Evolutionary conservation across 441 rosid genomes (phyloP).

Genomic region (Pelargonium myrrhifolium): DNA sequence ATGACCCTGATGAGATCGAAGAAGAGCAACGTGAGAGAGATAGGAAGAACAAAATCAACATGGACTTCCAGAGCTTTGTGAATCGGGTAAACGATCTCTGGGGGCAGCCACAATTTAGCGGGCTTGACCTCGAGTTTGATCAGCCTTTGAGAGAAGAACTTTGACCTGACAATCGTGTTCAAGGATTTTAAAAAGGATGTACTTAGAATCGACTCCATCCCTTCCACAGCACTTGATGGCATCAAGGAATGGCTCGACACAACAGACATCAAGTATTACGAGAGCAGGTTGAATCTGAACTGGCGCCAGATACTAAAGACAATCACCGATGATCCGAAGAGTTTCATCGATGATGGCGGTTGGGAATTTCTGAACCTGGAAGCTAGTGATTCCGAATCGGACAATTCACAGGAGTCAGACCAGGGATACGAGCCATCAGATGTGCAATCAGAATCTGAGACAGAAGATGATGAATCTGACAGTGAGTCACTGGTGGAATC

Average conservation of each 20-base stretch:
- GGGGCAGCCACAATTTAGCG: constrained; percentile 64
- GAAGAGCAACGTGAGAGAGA: constrained; percentile 87
- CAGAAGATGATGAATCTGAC: constrained; percentile 64
- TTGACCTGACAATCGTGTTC: constrained; percentile 78
- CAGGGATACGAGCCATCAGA: constrained; percentile 81
- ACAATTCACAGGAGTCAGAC: constrained; percentile 70
- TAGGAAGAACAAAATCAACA: constrained; percentile 73
- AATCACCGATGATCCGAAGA: constrained; percentile 74
- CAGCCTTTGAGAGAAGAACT: constrained; percentile 87
- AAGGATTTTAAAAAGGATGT: constrained; percentile 87
- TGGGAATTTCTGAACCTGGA: constrained; percentile 93
- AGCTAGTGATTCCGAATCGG: constrained; percentile 79
- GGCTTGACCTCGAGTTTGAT: constrained; percentile 80
- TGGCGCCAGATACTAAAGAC: constrained; percentile 88
- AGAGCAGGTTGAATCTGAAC: constrained; percentile 84
- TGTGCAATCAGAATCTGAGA: constrained; percentile 61
- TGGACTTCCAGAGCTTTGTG: constrained; percentile 77
- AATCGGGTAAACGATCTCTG: constrained; percentile 75
- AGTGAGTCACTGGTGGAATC: constrained; percentile 77
- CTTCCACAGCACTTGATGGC: constrained; percentile 70
- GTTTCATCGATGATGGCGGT: constrained; percentile 76
- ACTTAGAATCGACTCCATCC: constrained; percentile 76
- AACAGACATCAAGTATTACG: constrained; percentile 74
- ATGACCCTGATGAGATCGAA: constrained; percentile 89
- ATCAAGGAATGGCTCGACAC: constrained; percentile 94